Percentiles rank a stretch among this genome's conserved stretches.
These are phyloP conservation scores for Chaetomium cochliodes DNA, from an alignment of 495 filamentous ascomycete species.

Conservation along the genomic window DNA sequence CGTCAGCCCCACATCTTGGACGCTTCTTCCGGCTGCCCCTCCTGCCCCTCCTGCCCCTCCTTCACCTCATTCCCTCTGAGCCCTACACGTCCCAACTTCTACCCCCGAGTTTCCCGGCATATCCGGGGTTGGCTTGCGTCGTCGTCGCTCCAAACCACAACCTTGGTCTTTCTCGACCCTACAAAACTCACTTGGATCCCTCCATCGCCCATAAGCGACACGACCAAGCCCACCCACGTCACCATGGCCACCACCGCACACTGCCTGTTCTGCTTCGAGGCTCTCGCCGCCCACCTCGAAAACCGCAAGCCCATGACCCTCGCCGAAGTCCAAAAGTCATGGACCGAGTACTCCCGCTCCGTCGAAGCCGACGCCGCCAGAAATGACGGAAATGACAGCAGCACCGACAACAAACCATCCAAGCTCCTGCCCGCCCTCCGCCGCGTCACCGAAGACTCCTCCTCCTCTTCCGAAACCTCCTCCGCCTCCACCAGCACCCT, in stretches of 20 bases:
- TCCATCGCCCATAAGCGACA: neutral
- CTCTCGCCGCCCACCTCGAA: slow-evolving; percentile 57
- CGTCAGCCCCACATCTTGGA: slow-evolving; percentile 1
- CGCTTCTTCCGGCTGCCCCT: neutral
- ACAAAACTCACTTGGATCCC: neutral
- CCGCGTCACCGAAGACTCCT: slow-evolving; percentile 36
- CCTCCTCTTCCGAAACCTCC: slow-evolving; percentile 30
- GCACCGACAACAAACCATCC: slow-evolving; percentile 30
- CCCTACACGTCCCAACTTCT: neutral
- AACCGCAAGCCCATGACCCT: slow-evolving; percentile 53
- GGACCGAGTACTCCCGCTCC: slow-evolving; percentile 51
- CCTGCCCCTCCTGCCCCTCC: slow-evolving; percentile 9
- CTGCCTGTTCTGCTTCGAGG: slow-evolving; percentile 90
- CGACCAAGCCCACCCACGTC: slow-evolving; percentile 11
- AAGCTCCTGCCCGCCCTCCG: slow-evolving; percentile 43
- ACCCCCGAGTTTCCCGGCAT: neutral
- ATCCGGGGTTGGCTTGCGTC: slow-evolving; percentile 16
- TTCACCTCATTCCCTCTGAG: slow-evolving; percentile 7
- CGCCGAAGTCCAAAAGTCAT: slow-evolving; percentile 67
- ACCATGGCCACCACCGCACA: slow-evolving; percentile 79
- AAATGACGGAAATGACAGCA: no score
- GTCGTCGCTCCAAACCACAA: slow-evolving; percentile 2
- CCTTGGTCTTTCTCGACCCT: neutral
- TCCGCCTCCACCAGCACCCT: slow-evolving; percentile 27
- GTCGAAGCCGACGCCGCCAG: slow-evolving; percentile 17